Evolutionary conservation across 176 grass and related monocot species (phyloP), one percentile per base, ranked within the genome.

Genomic region (Poa annua): DNA sequence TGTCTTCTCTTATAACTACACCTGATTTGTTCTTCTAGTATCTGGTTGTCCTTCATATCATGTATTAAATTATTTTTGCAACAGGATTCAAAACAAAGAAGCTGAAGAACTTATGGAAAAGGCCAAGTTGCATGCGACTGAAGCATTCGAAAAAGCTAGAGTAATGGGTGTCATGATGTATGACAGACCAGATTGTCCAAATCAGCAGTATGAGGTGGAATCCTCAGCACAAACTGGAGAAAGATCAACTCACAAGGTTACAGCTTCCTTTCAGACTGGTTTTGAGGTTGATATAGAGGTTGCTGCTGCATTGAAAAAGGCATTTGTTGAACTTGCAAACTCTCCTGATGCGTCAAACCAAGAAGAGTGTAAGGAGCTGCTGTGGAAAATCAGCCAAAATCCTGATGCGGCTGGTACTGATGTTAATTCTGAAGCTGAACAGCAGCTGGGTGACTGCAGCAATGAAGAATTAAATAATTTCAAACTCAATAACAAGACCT

Each of bases 121-220:
- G 80, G 87, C 97, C 29, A 77, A 88, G 64, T 52, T 85, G 73
- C 65, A 24, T 14, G 93, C 89, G 4, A 77, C 89, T 71, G 89
- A 96, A 84, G 93, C 91, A 50, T 99, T 99, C 20, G 93, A 94
- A 88, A 86, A 90, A 55, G 96, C 91, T 25, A 81, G 88, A 78
- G 70, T 85, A 86, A 79, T 99, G 81, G 96, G 96, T 60, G 91
- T 99, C 22, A 99, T 96, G 93, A 99, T 99, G 96, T 99, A 99
- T 84, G 96, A 96, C 71, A 89, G 53, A 47, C 93, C 93, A 50
- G 89, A 96, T 73, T 91, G 83, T 74, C 85, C 84, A 76, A 80
- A 82, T 79, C 79, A 84, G 79, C 88, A 89, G 59, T 85, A 83
- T 45, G 80, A 92, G 84, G 87, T 92, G 75, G 91, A 90, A 84